Percentiles rank a stretch among this genome's conserved stretches.
Evolutionary conservation across 768 basidiomycete species (phyloP).

Genomic region (Lentinus tigrinus): DNA sequence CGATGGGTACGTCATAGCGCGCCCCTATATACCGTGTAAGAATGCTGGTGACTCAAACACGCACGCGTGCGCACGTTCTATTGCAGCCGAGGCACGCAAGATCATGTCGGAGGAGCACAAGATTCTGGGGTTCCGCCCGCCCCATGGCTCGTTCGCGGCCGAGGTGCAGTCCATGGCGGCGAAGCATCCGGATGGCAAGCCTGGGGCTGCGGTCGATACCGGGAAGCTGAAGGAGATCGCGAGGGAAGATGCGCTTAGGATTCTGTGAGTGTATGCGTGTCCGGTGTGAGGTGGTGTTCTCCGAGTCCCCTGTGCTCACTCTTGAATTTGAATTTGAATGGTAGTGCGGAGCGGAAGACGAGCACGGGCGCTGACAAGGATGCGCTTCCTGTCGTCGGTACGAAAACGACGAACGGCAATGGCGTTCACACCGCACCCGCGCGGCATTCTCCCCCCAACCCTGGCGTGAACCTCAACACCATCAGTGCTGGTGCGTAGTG

Average conservation of each 20-base stretch:
- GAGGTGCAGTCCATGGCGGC: constrained; percentile 35
- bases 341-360: constrained; percentile 19
- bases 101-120: constrained; percentile 38
- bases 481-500: constrained; percentile 19
- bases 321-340: no score
- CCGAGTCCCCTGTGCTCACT: not conserved
- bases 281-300: not conserved
- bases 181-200: constrained; percentile 29
- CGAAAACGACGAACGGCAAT: not conserved
- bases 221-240: constrained; percentile 26
- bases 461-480: constrained; percentile 20
- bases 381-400: constrained; percentile 1
- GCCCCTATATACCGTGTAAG: not conserved
- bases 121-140: constrained; percentile 36
- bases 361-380: constrained; percentile 8
- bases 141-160: constrained; percentile 35
- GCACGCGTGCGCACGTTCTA: not conserved
- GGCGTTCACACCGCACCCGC: constrained; percentile 1
- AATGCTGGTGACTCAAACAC: not conserved
- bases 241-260: constrained; percentile 26
- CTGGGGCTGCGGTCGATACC: constrained; percentile 10
- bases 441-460: constrained; percentile 7
- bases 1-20: constrained; percentile 14
- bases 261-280: constrained; percentile 14
- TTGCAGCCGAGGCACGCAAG: constrained; percentile 32